Conservation (phyloP, 2,329 filamentous ascomycete genomes). For the Ophiosphaerella narmari region DNA sequence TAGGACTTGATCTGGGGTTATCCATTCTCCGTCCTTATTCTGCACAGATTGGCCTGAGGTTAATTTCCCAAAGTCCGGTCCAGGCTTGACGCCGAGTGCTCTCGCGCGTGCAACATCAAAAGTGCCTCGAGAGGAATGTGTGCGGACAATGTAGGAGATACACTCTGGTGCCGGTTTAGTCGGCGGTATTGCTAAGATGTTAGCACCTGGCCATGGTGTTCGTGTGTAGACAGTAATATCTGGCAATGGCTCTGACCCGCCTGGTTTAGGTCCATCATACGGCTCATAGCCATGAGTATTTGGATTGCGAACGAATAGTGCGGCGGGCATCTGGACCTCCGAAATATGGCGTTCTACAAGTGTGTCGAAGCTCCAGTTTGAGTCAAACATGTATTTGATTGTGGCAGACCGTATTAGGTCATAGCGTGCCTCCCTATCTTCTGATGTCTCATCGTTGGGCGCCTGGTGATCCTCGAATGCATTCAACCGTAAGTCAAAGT, state of each 20-base stretch:
- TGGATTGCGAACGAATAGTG: constrained; percentile 69
- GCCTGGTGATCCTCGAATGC: constrained; percentile 38
- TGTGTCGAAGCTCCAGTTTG: constrained; percentile 72
- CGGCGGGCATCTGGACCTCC: constrained; percentile 69
- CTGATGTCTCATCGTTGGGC: constrained; percentile 31
- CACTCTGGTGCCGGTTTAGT: constrained; percentile 69
- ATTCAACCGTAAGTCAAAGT: constrained; percentile 33
- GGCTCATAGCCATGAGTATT: constrained; percentile 66
- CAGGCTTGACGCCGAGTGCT: constrained; percentile 66
- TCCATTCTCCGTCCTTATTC: constrained; percentile 66
- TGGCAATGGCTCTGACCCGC: constrained; percentile 55
- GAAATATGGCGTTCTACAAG: constrained; percentile 69
- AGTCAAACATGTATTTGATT: constrained; percentile 79
- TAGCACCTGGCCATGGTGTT: constrained; percentile 77
- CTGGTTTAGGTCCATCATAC: constrained; percentile 72
- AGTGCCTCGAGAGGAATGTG: constrained; percentile 75
- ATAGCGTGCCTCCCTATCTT: constrained; percentile 47
- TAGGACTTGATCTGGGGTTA: constrained; percentile 88
- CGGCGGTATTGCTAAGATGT: constrained; percentile 67
- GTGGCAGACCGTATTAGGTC: constrained; percentile 63
- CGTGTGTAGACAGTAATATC: constrained; percentile 74
- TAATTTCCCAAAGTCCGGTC: constrained; percentile 63
- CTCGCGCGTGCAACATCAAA: constrained; percentile 72
- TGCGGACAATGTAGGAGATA: constrained; percentile 85
- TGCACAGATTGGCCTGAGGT: constrained; percentile 66